Evolutionary conservation across 2,329 filamentous ascomycete genomes (phyloP).

Genomic region (Macrophomina tecta): DNA sequence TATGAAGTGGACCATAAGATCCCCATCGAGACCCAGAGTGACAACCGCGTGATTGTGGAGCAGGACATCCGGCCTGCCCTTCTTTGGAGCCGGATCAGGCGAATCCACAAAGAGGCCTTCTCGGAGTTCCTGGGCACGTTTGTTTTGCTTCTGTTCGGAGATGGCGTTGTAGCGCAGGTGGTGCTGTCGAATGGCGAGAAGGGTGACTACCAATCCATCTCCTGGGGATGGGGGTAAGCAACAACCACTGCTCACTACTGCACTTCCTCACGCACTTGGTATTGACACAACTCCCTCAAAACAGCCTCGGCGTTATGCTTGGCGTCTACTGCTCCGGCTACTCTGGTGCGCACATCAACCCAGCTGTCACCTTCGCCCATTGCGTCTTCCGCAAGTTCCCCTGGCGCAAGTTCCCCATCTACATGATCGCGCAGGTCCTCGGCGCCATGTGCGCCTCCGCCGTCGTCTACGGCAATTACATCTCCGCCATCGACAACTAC

Average conservation of each 20-base stretch:
- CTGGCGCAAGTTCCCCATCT: constrained; percentile 56
- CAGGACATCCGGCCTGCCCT: neutral
- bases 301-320: constrained; percentile 32
- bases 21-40: constrained; percentile 13
- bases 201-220: constrained; percentile 42
- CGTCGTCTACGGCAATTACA: constrained; percentile 53
- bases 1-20: constrained; percentile 22
- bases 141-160: constrained; percentile 71
- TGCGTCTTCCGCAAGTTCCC: constrained; percentile 64
- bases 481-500: constrained; percentile 51
- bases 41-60: constrained; percentile 5
- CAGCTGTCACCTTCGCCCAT: constrained; percentile 61
- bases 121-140: constrained; percentile 73
- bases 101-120: constrained; percentile 60
- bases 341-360: constrained; percentile 65
- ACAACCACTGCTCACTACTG: no score
- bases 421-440: constrained; percentile 59
- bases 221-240: constrained; percentile 37
- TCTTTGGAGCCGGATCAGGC: constrained; percentile 45
- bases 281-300: no score
- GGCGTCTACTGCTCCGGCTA: constrained; percentile 65
- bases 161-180: constrained; percentile 75
- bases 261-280: no score
- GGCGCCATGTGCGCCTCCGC: constrained; percentile 59
- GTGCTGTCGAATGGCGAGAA: constrained; percentile 51